A percentile compares a stretch with the other conserved stretches of the same genome.
Evolutionary conservation across 148 eudicot genomes (phyloP).

Genomic region (Spergularia marina): DNA sequence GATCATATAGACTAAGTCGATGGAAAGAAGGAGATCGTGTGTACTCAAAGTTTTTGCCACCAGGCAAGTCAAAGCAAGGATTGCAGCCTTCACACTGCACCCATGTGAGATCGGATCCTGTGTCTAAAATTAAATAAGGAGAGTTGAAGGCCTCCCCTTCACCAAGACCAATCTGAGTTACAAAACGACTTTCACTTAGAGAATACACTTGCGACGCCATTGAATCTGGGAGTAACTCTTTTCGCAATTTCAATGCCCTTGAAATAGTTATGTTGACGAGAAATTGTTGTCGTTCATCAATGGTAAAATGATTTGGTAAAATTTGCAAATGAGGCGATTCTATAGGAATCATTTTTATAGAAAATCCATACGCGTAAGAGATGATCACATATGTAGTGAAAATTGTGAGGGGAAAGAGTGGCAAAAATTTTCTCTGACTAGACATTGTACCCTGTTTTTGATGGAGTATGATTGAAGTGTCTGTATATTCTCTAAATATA

Average conservation of each 20-base stretch:
- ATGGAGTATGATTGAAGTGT: too few relatives aligned
- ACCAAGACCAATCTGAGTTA: background rate
- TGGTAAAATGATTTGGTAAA: background rate
- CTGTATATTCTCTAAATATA: too few relatives aligned
- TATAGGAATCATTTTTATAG: conserved; percentile 21
- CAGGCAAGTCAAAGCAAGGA: too few relatives aligned
- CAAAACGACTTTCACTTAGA: background rate
- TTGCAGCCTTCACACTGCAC: background rate
- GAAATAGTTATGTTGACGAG: conserved; percentile 20
- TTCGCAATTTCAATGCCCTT: background rate
- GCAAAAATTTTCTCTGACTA: too few relatives aligned
- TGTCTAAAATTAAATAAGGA: background rate
- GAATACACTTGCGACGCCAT: background rate
- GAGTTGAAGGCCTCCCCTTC: background rate
- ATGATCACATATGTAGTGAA: background rate
- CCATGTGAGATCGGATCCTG: background rate
- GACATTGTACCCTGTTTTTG: too few relatives aligned
- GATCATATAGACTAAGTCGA: too few relatives aligned
- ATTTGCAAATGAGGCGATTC: conserved; percentile 14
- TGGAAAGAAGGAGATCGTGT: too few relatives aligned
- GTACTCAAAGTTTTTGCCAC: too few relatives aligned
- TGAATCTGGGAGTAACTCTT: background rate
- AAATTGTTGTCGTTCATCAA: conserved; percentile 8
- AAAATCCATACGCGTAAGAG: conserved; percentile 6
- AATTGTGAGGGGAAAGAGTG: too few relatives aligned